phyloP scores from a whole-genome alignment of 2,329 filamentous ascomycete genomes.

The Coniochaeta sp. region DNA sequence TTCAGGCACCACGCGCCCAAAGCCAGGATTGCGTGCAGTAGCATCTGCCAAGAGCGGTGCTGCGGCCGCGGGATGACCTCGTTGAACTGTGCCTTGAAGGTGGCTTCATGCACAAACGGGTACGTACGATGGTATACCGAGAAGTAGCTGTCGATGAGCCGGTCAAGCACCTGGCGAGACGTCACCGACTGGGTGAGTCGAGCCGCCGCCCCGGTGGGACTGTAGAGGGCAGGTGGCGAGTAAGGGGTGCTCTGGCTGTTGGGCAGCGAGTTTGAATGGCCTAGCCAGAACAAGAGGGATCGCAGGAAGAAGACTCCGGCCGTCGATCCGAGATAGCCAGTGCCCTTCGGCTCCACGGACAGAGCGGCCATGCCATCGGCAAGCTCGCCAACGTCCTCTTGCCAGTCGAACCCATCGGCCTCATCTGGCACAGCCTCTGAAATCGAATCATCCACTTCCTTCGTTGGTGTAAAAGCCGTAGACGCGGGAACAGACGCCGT shows the following conservation, averaged over 20 bases:
- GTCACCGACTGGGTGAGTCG: constrained; percentile 13
- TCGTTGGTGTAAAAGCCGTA: background rate
- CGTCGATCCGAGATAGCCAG: constrained; percentile 25
- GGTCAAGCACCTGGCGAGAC: constrained; percentile 16
- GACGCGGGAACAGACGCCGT: background rate
- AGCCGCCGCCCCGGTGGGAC: constrained; percentile 7
- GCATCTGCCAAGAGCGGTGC: constrained; percentile 23
- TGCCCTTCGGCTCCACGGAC: constrained; percentile 25
- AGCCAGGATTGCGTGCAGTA: constrained; percentile 29
- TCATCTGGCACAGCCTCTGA: constrained; percentile 20
- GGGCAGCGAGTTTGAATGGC: background rate
- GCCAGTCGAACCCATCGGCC: constrained; percentile 24
- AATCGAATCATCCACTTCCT: constrained; percentile 6
- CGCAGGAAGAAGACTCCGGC: constrained; percentile 22
- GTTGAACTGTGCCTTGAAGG: constrained; percentile 22
- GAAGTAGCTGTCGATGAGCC: constrained; percentile 32
- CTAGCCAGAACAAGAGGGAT: constrained; percentile 18
- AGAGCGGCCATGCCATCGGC: constrained; percentile 28
- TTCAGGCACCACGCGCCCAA: constrained; percentile 27
- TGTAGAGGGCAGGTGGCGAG: background rate
- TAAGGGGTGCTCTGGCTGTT: background rate
- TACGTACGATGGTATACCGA: constrained; percentile 34
- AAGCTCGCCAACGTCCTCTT: constrained; percentile 21
- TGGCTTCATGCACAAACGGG: constrained; percentile 37
- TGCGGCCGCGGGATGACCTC: constrained; percentile 23